These are phyloP conservation scores for Cucurbita moschata DNA, from an alignment of 306 rosid species.

Conservation along the genomic window DNA sequence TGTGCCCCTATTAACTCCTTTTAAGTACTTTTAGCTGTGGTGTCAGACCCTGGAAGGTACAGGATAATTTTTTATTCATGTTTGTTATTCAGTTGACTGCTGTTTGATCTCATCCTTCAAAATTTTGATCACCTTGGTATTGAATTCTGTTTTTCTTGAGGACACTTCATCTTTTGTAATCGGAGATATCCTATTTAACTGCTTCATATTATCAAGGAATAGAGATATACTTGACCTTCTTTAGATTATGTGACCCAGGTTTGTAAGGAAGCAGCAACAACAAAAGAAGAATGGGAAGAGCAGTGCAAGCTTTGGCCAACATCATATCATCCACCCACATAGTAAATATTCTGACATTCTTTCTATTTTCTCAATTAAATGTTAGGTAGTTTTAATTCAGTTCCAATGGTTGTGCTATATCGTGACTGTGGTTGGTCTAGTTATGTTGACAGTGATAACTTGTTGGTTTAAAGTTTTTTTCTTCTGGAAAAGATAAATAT, in stretches of 20 bases:
- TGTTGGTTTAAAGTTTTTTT: not conserved
- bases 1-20: not conserved
- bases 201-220: not conserved
- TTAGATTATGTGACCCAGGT: conserved; percentile 30
- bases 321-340: conserved; percentile 86
- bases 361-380: not conserved
- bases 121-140: not conserved
- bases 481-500: not conserved
- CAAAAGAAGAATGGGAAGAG: conserved; percentile 97
- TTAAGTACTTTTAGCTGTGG: not conserved
- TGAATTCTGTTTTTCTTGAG: not conserved
- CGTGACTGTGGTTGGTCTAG: not conserved
- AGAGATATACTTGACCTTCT: not conserved
- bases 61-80: not conserved
- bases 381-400: not conserved
- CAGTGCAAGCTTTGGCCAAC: conserved; percentile 97
- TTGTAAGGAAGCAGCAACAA: conserved; percentile 56
- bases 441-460: not conserved
- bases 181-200: not conserved
- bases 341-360: conserved; percentile 28
- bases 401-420: not conserved
- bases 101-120: not conserved
- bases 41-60: not conserved
- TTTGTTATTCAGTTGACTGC: not conserved
- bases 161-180: not conserved